Base-by-base conservation (phyloP, 345 rosid genomes). In the Eucalyptus regnans region DNA sequence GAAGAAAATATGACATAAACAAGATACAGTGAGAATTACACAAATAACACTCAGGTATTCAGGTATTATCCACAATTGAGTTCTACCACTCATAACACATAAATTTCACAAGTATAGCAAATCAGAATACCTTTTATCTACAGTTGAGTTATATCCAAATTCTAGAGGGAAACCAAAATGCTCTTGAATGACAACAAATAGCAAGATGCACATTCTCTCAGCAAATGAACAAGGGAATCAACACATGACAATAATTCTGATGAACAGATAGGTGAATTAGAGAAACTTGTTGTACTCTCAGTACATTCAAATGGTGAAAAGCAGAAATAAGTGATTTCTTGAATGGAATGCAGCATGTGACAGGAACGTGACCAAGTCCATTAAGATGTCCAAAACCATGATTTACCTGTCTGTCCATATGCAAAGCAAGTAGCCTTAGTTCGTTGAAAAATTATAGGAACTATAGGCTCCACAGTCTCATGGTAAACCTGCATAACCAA, bases 391-490 rank as follows among this genome's bases (percentile, higher is more conserved):
- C 84, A 76, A 41, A 64, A 41, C 48, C 84, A 41, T 8, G 0
- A 89, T 68, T 91, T 88, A 97, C 99, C 99, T 93, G 99, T 97
- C 91, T 97, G 99, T 88, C 99, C 99, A 94, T 97, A 95, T 83
- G 99, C 99, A 94, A 97, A 97, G 95, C 98, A 97, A 91, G 99
- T 97, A 87, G 99, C 99, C 92, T 97, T 97, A 68, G 94, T 95
- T 64, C 98, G 96, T 88, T 96, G 98, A 88, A 97, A 97, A 88
- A 97, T 96, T 79, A 96, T 95, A 54, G 99, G 99, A 89, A 97
- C 97, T 90, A 97, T 96, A 84, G 99, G 98, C 95, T 97, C 98
- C 92, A 97, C 98, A 4, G 99, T 97, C 92, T 96, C 99, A 87
- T 88, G 94, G 90, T 96, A 97, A 79, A 97, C 99, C 99, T 96